These are phyloP conservation scores for Penicillium antarcticum DNA, from an alignment of 495 filamentous ascomycete species.

Conservation along the genomic window DNA sequence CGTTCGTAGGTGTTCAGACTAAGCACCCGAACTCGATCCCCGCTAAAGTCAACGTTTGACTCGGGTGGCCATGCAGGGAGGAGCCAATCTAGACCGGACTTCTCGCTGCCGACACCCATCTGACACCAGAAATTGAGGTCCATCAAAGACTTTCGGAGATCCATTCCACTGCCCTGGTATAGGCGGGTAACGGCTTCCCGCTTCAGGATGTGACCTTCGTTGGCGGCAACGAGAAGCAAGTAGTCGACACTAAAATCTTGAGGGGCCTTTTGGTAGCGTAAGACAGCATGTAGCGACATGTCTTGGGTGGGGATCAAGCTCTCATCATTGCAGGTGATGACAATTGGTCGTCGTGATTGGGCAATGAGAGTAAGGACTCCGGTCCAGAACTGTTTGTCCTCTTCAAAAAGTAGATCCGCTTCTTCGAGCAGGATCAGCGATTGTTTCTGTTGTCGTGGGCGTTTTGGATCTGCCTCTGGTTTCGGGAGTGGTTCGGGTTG, in stretches of 20 bases:
- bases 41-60: conserved; percentile 61
- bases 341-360: conserved; percentile 84
- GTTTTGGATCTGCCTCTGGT: conserved; percentile 33
- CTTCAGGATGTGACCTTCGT: conserved; percentile 81
- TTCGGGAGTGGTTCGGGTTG: conserved; percentile 5
- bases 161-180: conserved; percentile 61
- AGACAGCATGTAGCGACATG: conserved; percentile 75
- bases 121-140: conserved; percentile 97
- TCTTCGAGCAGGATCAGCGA: conserved; percentile 95
- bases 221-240: conserved; percentile 76
- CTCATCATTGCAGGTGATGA: conserved; percentile 95
- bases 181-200: conserved; percentile 64
- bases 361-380: conserved; percentile 72
- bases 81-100: conserved; percentile 88
- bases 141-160: conserved; percentile 78
- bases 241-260: conserved; percentile 72
- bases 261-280: conserved; percentile 73
- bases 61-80: conserved; percentile 69
- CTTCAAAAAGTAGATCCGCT: conserved; percentile 88
- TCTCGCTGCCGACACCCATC: conserved; percentile 85
- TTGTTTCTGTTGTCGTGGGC: conserved; percentile 70
- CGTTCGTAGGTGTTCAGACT: conserved; percentile 75
- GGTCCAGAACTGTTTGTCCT: conserved; percentile 92
- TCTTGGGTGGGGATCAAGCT: conserved; percentile 64
- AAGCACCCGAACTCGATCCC: conserved; percentile 68